Evolutionary conservation across 441 rosid genomes (phyloP).

Genomic region (Corymbia citriodora): DNA sequence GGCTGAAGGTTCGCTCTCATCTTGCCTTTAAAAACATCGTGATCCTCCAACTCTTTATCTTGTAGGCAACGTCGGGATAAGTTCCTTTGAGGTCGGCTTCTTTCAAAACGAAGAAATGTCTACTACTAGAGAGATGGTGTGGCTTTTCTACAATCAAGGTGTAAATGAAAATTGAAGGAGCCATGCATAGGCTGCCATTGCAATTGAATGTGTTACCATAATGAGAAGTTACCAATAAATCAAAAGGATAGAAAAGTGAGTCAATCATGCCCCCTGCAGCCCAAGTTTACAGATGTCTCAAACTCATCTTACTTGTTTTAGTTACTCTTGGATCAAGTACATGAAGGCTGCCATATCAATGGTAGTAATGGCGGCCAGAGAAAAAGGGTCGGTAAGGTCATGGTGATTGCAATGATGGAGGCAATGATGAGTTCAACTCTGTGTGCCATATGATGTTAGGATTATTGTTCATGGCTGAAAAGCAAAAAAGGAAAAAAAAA

Average conservation of each 20-base stretch:
- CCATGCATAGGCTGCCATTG: not conserved
- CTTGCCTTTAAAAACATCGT: too few relatives aligned
- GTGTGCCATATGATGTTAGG: not conserved
- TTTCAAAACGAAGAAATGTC: too few relatives aligned
- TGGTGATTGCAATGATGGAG: not conserved
- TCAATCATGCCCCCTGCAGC: not conserved
- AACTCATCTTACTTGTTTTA: not conserved
- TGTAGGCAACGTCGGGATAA: too few relatives aligned
- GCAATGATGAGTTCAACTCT: not conserved
- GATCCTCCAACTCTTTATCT: too few relatives aligned
- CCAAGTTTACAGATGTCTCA: not conserved
- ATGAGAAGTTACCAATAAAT: not conserved
- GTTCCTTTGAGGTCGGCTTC: too few relatives aligned
- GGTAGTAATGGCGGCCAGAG: not conserved
- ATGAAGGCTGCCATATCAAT: not conserved
- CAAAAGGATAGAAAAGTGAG: not conserved
- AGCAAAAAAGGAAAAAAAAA: not conserved
- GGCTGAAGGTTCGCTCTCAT: too few relatives aligned
- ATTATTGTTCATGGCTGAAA: not conserved
- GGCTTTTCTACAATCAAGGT: not conserved
- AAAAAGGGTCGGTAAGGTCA: not conserved
- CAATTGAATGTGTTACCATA: not conserved
- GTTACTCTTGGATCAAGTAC: not conserved
- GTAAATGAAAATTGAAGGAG: not conserved
- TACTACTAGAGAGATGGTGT: not conserved